Percentiles rank a stretch among this genome's conserved stretches.
phyloP scores from a whole-genome alignment of 1,284 basidiomycete genomes.

The Grifola frondosa region DNA sequence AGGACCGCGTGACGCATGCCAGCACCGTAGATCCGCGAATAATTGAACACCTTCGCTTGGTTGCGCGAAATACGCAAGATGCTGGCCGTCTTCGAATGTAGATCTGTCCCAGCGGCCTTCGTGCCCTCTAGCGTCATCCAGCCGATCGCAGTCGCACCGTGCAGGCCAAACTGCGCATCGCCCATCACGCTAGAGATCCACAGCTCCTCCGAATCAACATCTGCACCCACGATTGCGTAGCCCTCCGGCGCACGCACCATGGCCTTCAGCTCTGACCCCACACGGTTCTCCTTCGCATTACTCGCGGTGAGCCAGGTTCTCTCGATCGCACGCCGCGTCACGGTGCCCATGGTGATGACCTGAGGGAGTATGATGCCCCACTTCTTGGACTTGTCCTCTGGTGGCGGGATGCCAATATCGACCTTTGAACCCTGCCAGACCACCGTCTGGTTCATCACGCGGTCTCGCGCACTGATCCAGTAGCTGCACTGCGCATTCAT shows the following conservation, averaged over 20 bases:
- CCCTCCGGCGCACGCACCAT: conserved; percentile 95
- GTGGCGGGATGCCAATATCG: conserved; percentile 21
- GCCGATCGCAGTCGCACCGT: conserved; percentile 95
- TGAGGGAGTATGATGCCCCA: conserved; percentile 95
- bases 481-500: conserved; percentile 97
- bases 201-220: conserved; percentile 98
- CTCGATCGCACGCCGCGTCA: conserved; percentile 96
- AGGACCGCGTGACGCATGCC: conserved; percentile 94
- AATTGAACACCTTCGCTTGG: conserved; percentile 99
- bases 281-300: conserved; percentile 96
- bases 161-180: conserved; percentile 96
- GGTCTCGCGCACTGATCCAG: conserved; percentile 94
- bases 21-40: conserved; percentile 97
- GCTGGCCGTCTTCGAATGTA: conserved; percentile 95
- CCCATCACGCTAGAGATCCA: conserved; percentile 99
- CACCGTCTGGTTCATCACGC: conserved; percentile 92
- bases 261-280: conserved; percentile 96
- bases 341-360: conserved; percentile 97
- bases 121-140: conserved; percentile 99
- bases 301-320: conserved; percentile 98
- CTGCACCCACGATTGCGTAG: conserved; percentile 94
- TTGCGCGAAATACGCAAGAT: conserved; percentile 94
- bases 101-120: conserved; percentile 93
- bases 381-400: conserved; percentile 43
- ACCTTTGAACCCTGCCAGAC: conserved; percentile 78